Evolutionary conservation across 176 grass and related monocot species (phyloP), one percentile per base, ranked within the genome.

Genomic region (Avena atlantica): DNA sequence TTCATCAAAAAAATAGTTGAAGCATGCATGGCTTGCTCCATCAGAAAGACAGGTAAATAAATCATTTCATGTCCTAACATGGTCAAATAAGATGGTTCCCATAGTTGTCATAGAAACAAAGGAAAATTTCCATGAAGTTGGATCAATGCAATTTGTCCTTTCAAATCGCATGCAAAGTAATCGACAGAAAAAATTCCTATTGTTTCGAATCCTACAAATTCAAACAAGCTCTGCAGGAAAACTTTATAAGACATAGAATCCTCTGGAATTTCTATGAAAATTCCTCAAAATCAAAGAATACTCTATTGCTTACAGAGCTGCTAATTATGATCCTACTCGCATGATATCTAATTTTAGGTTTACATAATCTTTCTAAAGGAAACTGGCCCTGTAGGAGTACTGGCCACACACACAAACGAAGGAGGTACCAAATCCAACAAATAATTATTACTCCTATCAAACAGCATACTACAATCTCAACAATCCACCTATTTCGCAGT

Each of bases 261-360:
- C 48, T 52, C 21, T 12, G 0, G 7, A 74, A 50, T 74, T 25
- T 11, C 68, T 44, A 40, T 44, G 9, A 45, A 48, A 48, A 48
- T 73, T 48, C 40, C 48, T 76, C 7, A 6, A 45, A 74, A 31
- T 53, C 48, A 76, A 50, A 76, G 51, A 47, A 21, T 34, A 64
- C 1, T 34, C 1, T 6, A 53, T 36, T 70, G 21, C 64, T 48
- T 70, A 58, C 5, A 49, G 34, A 74, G 49, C 9, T 74, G 47
- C 17, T 73, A 13, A 45, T 25, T 67, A 19, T 49, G 4, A 8
- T 40, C 12, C 47, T 67, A 67, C 60, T 85, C n/a, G 24, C 57
- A 75, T 74, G 57, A 40, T 66, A 84, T 60, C 20, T 42, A 86
- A 73, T 68, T 13, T 36, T 37, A 9, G 36, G 42, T 70, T 83